A percentile compares a stretch with the other conserved stretches of the same genome.
These are phyloP conservation scores for Thielaviopsis ethacetica DNA, from an alignment of 2,329 filamentous ascomycete species.

Conservation along the genomic window DNA sequence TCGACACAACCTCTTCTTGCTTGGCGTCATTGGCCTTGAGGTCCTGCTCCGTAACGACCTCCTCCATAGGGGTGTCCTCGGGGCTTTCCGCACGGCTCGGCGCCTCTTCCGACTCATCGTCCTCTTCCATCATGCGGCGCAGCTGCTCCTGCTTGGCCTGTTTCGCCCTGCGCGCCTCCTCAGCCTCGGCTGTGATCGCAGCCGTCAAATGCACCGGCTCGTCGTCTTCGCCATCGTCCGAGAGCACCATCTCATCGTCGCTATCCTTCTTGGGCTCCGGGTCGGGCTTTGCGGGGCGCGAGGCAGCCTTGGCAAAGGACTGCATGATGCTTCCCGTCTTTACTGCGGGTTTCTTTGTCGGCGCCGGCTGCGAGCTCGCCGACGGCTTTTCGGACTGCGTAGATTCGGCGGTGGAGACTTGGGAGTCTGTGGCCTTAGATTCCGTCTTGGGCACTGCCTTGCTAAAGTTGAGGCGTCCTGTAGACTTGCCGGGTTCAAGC, in stretches of 20 bases:
- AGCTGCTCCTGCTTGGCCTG: slow-evolving; percentile 24
- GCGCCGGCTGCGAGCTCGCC: neutral
- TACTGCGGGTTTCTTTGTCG: slow-evolving; percentile 16
- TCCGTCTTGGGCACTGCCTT: neutral
- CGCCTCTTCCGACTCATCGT: slow-evolving; percentile 27
- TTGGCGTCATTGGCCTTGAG: slow-evolving; percentile 27
- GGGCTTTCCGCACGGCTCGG: slow-evolving; percentile 21
- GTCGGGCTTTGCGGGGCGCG: slow-evolving; percentile 33
- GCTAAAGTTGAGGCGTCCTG: slow-evolving; percentile 1
- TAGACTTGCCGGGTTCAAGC: neutral
- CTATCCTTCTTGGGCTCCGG: slow-evolving; percentile 16
- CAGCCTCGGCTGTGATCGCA: slow-evolving; percentile 15
- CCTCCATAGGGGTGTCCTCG: slow-evolving; percentile 25
- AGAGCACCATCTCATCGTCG: slow-evolving; percentile 17
- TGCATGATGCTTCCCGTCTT: slow-evolving; percentile 51
- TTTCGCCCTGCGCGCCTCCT: slow-evolving; percentile 15
- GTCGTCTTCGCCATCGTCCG: slow-evolving; percentile 26
- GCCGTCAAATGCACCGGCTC: slow-evolving; percentile 17
- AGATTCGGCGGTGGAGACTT: neutral
- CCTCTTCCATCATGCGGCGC: slow-evolving; percentile 34
- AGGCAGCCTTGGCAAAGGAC: slow-evolving; percentile 52
- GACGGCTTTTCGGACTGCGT: neutral
- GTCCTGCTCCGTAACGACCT: slow-evolving; percentile 23
- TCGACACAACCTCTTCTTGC: slow-evolving; percentile 36
- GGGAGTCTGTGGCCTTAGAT: neutral